Base-by-base conservation (phyloP, 495 filamentous ascomycete species). In the Penicillium steckii region DNA sequence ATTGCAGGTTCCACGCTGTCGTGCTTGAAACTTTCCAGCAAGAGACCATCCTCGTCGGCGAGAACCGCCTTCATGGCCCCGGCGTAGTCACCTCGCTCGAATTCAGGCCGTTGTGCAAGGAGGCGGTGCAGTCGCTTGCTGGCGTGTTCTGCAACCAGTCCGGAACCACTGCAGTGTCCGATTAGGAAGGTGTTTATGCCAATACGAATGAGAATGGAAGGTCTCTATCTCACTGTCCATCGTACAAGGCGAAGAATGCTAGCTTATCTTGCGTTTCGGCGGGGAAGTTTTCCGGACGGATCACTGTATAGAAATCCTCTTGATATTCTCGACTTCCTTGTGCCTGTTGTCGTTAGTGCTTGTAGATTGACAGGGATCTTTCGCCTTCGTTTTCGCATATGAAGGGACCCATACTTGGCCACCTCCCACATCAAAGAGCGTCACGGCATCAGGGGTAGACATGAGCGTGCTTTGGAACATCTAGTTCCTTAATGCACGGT, bases 191-290 rank as follows among this genome's bases (percentile, higher is more conserved):
- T 41, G 17, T 8, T 13, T 41, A n/a, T 17, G 4, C n/a, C 27
- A 12, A 29, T 5, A 29, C 12, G 12, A 33, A 5, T 10, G 10
- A 26, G 46, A 35, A 52, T 29, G 29, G 13, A 23, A 17, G 26
- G 30, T 17, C 13, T n/a, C 19, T 15, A 42, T 24, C 72, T 52
- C 58, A 75, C 72, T 75, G 70, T 30, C 72, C 72, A 37, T 75
- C 72, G 47, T 72, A 75, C 10, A 73, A 56, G 9, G 69, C 70
- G 50, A 75, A 69, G 32, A 71, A 64, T 8, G 65, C 72, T 15
- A 75, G 12, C 12, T 65, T 66, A n/a, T 71, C 66, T 13, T 65
- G 44, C 15, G 59, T 61, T 4, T 61, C 38, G 6, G 55, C 56
- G 13, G 59, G 60, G 49, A 75, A 72, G 6, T 69, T 57, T 2